Evolutionary conservation across 768 basidiomycete species (phyloP), one percentile per base, ranked within the genome.

Genomic region (Gymnopilus dilepis): DNA sequence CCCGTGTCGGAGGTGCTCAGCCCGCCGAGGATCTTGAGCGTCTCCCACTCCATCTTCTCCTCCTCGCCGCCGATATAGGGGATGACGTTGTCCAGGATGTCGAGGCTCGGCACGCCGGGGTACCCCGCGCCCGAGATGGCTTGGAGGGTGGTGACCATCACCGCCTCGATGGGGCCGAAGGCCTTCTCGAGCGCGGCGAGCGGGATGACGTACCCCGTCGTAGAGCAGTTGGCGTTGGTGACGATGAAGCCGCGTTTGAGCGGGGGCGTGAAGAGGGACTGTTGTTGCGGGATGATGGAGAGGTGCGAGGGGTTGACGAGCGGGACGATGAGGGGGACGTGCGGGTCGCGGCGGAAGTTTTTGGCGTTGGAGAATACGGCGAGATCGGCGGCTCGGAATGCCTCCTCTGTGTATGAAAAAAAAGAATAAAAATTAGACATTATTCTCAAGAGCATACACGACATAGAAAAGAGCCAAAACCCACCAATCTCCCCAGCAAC

Each of bases 11-110:
- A 80, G 24, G 84, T 78, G 15, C 65, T 69, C 59, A 98, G 68
- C 2, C 90, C 94, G 22, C 97, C 97, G 21, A 99, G 87, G 69
- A 99, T 99, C 80, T 99, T 99, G 68, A 92, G 84, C 6, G 94
- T 90, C 78, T 99, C 97, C 97, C 97, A 99, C 74, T 99, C 97
- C 65, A 99, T 95, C 74, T 99, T 99, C 72, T 99, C 97, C 69
- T 95, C 92, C 71, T 98, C 97, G 51, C 96, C 94, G 17, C 85
- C 76, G 74, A 99, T 99, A 76, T 92, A 89, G 4, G 97, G 97
- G 1, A 99, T 89, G 72, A 99, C 82, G 79, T 99, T 99, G 78
- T 99, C 97, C 65, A 97, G 69, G 73, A 98, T 93, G 76, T 99
- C 97, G 59, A 99, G 82, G 42, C 84, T 82, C 12, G 94, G 76